These are phyloP conservation scores for Stachybotrys echinatus DNA, from an alignment of 2,329 filamentous ascomycete species.

Conservation along the genomic window DNA sequence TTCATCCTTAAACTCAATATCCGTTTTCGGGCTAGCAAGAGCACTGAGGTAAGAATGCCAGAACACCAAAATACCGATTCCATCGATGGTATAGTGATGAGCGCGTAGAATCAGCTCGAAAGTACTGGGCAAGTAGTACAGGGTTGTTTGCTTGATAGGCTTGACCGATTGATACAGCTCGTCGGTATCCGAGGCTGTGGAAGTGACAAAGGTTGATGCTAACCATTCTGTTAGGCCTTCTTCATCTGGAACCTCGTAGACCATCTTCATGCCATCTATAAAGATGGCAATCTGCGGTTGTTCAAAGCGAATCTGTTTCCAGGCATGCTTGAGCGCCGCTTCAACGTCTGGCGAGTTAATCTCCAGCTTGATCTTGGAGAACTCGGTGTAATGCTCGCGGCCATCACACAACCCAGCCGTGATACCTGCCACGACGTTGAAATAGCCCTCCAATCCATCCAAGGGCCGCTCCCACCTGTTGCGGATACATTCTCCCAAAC, in stretches of 20 bases:
- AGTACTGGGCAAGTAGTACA: constrained; percentile 7
- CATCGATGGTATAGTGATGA: constrained; percentile 16
- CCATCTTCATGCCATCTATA: constrained; percentile 10
- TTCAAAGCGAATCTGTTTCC: constrained; percentile 17
- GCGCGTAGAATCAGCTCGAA: constrained; percentile 13
- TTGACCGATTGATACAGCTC: constrained; percentile 3
- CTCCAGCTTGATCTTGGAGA: constrained; percentile 5
- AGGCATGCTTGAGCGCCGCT: constrained; percentile 14
- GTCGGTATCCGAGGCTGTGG: constrained; percentile 1
- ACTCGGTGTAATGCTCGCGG: constrained; percentile 7
- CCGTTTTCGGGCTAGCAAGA: constrained; percentile 3
- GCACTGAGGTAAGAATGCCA: constrained; percentile 14
- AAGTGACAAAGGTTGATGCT: constrained; percentile 6
- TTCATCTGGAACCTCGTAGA: constrained; percentile 12
- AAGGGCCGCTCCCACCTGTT: constrained; percentile 8
- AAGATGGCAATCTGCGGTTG: constrained; percentile 15
- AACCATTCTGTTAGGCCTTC: constrained; percentile 12
- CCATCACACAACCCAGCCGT: constrained; percentile 4
- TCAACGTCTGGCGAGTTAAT: constrained; percentile 6
- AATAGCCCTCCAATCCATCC: constrained; percentile 7
- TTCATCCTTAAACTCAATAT: constrained; percentile 7
- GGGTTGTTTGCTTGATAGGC: constrained; percentile 7
- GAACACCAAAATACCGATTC: constrained; percentile 12
- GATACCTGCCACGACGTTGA: constrained; percentile 3
- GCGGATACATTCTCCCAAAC: too few relatives aligned